Conservation (phyloP, 2,329 filamentous ascomycete species). For the Botryotinia narcissicola region DNA sequence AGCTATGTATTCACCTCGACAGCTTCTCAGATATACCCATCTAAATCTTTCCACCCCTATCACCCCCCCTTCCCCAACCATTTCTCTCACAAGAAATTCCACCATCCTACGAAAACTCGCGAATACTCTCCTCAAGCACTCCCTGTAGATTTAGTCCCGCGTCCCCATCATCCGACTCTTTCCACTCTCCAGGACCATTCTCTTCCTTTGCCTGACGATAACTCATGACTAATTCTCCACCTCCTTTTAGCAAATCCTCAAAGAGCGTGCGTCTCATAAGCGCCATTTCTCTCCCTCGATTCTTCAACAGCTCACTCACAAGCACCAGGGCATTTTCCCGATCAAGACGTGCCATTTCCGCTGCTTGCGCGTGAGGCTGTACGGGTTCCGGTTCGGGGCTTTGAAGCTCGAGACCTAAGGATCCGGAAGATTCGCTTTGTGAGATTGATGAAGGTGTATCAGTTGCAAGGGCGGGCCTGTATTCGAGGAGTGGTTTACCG, state of each 20-base stretch:
- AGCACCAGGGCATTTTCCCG: slow-evolving; percentile 61
- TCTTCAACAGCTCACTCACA: slow-evolving; percentile 53
- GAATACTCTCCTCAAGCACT: slow-evolving; percentile 2
- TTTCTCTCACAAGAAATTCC: too few species aligned
- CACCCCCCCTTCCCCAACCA: too few species aligned
- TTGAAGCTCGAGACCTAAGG: not conserved
- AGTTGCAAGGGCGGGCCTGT: slow-evolving; percentile 13
- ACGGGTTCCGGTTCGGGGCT: slow-evolving; percentile 23
- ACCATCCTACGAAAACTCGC: not conserved
- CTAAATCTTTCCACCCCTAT: not conserved
- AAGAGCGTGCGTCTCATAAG: slow-evolving; percentile 44
- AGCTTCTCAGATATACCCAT: not conserved
- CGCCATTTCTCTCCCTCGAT: slow-evolving; percentile 44
- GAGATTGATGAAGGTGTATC: not conserved
- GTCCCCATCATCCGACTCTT: not conserved
- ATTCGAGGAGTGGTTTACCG: slow-evolving; percentile 41
- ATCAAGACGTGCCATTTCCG: slow-evolving; percentile 51
- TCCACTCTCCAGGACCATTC: not conserved
- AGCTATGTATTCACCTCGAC: not conserved
- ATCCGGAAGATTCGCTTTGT: slow-evolving; percentile 1
- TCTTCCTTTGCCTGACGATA: slow-evolving; percentile 26
- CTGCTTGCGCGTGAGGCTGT: slow-evolving; percentile 35
- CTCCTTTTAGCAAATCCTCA: slow-evolving; percentile 50
- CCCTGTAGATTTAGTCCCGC: not conserved
- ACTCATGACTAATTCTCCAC: slow-evolving; percentile 41